phyloP scores from a whole-genome alignment of 352 stramenopile genomes.

The Thraustochytrium striatum region DNA sequence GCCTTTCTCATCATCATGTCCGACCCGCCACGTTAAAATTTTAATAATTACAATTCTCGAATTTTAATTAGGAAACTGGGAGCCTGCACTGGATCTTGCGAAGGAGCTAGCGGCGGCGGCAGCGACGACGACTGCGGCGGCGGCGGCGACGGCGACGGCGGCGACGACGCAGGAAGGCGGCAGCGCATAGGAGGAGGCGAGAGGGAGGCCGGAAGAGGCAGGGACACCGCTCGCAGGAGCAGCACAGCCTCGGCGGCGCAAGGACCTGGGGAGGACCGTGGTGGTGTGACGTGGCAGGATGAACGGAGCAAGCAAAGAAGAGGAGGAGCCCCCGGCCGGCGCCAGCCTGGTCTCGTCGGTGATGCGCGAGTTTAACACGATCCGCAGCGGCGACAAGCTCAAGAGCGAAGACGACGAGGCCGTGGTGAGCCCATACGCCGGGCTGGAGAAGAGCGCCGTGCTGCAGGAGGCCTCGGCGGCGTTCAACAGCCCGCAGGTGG shows the following conservation, averaged over 20 bases:
- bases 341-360: neutral
- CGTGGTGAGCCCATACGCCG: slow-evolving; percentile 82
- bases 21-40: too few relatives aligned
- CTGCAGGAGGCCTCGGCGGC: slow-evolving; percentile 93
- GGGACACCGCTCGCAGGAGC: too few relatives aligned
- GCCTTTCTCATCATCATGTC: too few relatives aligned
- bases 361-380: slow-evolving; percentile 34
- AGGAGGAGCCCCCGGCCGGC: neutral
- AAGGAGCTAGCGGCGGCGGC: neutral
- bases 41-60: too few relatives aligned
- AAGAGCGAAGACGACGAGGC: slow-evolving; percentile 39
- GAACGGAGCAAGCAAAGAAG: neutral
- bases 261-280: neutral
- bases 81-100: too few relatives aligned
- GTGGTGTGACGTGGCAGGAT: neutral
- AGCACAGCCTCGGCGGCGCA: neutral
- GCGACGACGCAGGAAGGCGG: too few relatives aligned
- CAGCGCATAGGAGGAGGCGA: neutral
- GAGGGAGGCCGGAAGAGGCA: too few relatives aligned
- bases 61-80: too few relatives aligned
- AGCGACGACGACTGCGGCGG: neutral
- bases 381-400: slow-evolving; percentile 26
- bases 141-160: too few relatives aligned
- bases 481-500: slow-evolving; percentile 94
- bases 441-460: slow-evolving; percentile 89